These are phyloP conservation scores for Cutaneotrichosporon sp. DNA, from an alignment of 1,284 basidiomycete genomes.

Conservation along the genomic window DNA sequence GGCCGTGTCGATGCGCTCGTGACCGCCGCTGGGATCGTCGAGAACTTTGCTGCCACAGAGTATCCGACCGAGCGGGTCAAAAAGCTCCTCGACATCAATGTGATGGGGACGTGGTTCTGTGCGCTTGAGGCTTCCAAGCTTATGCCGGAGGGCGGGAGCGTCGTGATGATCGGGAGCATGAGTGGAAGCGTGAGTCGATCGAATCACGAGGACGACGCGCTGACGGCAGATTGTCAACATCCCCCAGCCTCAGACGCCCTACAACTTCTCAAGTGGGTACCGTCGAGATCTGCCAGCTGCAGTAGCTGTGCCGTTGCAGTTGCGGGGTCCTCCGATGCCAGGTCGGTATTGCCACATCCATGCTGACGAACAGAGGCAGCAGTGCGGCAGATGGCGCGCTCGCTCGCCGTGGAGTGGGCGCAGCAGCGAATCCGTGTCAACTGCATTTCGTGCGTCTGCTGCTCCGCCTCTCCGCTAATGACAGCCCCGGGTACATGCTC, in stretches of 20 bases:
- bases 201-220: too few species aligned
- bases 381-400: conserved; percentile 53
- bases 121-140: conserved; percentile 79
- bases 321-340: neutral
- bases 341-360: neutral
- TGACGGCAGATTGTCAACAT: conserved; percentile 71
- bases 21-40: conserved; percentile 84
- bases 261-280: conserved; percentile 74
- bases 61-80: conserved; percentile 80
- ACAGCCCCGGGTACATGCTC: conserved; percentile 80
- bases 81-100: conserved; percentile 84
- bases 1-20: conserved; percentile 62
- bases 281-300: too few species aligned
- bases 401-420: conserved; percentile 56
- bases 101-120: conserved; percentile 79
- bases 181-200: conserved; percentile 70
- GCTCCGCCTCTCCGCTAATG: neutral
- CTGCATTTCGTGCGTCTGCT: conserved; percentile 39
- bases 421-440: conserved; percentile 53
- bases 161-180: conserved; percentile 88
- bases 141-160: conserved; percentile 61
- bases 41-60: conserved; percentile 87
- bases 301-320: too few species aligned
- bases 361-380: conserved; percentile 42
- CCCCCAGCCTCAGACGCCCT: conserved; percentile 86